phyloP scores from a whole-genome alignment of 108 stramenopile species.

The Nitzschia sp. region DNA sequence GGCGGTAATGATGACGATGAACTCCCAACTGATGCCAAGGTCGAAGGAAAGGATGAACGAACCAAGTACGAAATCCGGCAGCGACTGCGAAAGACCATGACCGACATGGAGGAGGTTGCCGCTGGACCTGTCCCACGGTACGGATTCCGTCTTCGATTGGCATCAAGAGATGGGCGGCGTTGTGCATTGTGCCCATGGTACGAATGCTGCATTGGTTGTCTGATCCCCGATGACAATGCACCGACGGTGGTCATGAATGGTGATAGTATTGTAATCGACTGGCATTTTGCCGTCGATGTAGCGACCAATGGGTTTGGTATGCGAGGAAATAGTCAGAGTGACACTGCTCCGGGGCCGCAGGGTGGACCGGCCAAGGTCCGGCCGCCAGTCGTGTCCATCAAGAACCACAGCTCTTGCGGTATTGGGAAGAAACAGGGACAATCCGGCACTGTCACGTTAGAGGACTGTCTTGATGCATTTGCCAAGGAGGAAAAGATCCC shows the following conservation, averaged over 20 bases:
- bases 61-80: slow-evolving; percentile 26
- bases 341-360: slow-evolving; percentile 35
- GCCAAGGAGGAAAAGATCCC: slow-evolving; percentile 86
- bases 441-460: slow-evolving; percentile 72
- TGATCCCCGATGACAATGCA: slow-evolving; percentile 79
- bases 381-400: slow-evolving; percentile 42
- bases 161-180: slow-evolving; percentile 76
- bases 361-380: slow-evolving; percentile 25
- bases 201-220: slow-evolving; percentile 86
- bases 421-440: slow-evolving; percentile 53
- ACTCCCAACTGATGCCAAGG: background rate
- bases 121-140: slow-evolving; percentile 78
- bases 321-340: slow-evolving; percentile 23
- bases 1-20: background rate
- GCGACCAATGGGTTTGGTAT: slow-evolving; percentile 76
- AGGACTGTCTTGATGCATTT: slow-evolving; percentile 87
- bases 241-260: slow-evolving; percentile 78
- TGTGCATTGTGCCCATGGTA: slow-evolving; percentile 87
- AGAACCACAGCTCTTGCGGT: slow-evolving; percentile 71
- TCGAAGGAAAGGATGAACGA: slow-evolving; percentile 12
- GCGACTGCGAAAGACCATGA: slow-evolving; percentile 44
- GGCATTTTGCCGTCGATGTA: slow-evolving; percentile 86
- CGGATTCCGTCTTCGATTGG: slow-evolving; percentile 81
- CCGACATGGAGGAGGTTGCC: slow-evolving; percentile 74
- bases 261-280: slow-evolving; percentile 86